Percentiles rank a stretch among this genome's conserved stretches.
Evolutionary conservation across 1,284 basidiomycete species (phyloP).

Genomic region (Pseudozyma sp.): DNA sequence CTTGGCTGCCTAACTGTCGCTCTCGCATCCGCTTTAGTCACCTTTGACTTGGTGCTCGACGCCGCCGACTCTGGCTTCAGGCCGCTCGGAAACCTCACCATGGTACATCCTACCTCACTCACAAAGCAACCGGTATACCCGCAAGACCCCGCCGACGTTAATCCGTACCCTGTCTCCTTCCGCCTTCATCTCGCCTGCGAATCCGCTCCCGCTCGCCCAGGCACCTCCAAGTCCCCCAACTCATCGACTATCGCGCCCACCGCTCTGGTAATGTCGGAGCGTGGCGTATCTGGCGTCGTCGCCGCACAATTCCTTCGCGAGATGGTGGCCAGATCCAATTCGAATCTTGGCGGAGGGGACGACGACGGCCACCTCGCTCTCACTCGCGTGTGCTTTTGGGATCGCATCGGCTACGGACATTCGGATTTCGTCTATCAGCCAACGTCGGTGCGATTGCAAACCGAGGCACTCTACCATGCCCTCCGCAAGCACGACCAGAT

Average conservation of each 20-base stretch:
- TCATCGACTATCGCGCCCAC: conserved; percentile 31
- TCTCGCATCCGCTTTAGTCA: conserved; percentile 34
- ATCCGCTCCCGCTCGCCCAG: conserved; percentile 26
- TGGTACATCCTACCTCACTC: conserved; percentile 37
- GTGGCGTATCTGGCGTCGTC: conserved; percentile 48
- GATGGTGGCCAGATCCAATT: conserved; percentile 42
- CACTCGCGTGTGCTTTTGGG: conserved; percentile 52
- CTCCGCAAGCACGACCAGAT: conserved; percentile 28
- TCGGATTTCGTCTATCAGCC: conserved; percentile 51
- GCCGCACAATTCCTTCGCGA: conserved; percentile 52
- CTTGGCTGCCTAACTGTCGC: conserved; percentile 38
- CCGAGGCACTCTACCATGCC: conserved; percentile 39
- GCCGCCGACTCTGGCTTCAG: conserved; percentile 50
- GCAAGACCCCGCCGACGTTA: conserved; percentile 38
- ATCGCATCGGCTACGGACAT: conserved; percentile 53
- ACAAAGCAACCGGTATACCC: conserved; percentile 37
- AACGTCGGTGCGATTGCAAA: conserved; percentile 33
- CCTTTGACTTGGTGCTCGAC: conserved; percentile 51
- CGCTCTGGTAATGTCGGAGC: conserved; percentile 56
- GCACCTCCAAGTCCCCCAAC: conserved; percentile 11
- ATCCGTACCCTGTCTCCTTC: conserved; percentile 44
- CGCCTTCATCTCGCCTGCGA: conserved; percentile 54
- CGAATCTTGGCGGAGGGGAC: conserved; percentile 2
- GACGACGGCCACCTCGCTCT: conserved; percentile 56
- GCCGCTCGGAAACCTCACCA: conserved; percentile 46